These are phyloP conservation scores for Microbotryum intermedium DNA, from an alignment of 1,284 basidiomycete species.

Conservation along the genomic window DNA sequence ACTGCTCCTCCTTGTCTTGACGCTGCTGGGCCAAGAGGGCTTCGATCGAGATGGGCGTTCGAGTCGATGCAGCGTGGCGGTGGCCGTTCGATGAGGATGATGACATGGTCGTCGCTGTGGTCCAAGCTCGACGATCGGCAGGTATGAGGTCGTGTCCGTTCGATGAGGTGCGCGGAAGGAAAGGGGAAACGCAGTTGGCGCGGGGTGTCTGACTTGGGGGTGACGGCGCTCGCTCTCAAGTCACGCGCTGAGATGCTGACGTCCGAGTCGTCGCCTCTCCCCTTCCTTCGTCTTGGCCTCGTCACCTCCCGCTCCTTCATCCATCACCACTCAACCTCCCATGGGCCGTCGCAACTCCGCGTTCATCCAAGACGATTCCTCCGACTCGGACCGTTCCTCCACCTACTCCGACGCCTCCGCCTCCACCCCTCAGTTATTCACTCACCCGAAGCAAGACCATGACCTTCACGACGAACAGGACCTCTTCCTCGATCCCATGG, in stretches of 20 bases:
- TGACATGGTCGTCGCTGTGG: no score
- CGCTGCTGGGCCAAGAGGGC: slow-evolving; percentile 74
- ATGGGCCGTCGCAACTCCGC: slow-evolving; percentile 78
- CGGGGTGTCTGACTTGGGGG: no score
- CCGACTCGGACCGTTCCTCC: slow-evolving; percentile 43
- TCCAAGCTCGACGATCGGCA: no score
- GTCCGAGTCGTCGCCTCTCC: not conserved
- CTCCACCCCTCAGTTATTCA: slow-evolving; percentile 43
- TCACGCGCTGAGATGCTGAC: no score
- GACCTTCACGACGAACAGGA: slow-evolving; percentile 66
- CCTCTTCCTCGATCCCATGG: slow-evolving; percentile 69
- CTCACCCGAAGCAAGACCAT: slow-evolving; percentile 46
- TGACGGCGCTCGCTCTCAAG: no score
- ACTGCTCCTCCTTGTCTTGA: slow-evolving; percentile 73
- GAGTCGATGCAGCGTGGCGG: no score
- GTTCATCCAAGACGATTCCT: slow-evolving; percentile 60
- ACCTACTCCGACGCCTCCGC: slow-evolving; percentile 43
- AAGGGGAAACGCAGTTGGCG: no score
- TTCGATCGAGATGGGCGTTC: slow-evolving; percentile 52
- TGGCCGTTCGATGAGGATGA: no score
- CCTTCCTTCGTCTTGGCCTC: not conserved
- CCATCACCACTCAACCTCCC: slow-evolving; percentile 14
- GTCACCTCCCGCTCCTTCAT: not conserved
- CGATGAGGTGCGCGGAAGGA: no score
- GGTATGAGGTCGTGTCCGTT: no score